These are phyloP conservation scores for Mrakia gelida DNA, from an alignment of 768 basidiomycete genomes.

Conservation along the genomic window DNA sequence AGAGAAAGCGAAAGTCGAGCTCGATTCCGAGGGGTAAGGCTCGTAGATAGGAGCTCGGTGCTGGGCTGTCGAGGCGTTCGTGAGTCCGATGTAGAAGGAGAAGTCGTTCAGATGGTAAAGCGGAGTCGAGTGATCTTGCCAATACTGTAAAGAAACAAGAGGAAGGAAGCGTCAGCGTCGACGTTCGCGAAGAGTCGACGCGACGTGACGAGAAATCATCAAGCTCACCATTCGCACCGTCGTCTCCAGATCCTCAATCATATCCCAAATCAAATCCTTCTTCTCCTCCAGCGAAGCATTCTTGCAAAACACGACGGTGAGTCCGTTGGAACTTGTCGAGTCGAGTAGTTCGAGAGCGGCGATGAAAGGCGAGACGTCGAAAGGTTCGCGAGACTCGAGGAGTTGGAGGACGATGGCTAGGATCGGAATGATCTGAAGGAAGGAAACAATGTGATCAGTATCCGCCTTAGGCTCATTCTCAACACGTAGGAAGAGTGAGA, in stretches of 20 bases:
- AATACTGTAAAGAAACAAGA: neutral
- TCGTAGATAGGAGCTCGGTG: neutral
- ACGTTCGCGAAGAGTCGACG: no score
- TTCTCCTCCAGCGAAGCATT: neutral
- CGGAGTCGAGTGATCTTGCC: neutral
- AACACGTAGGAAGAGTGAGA: neutral
- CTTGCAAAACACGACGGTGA: neutral
- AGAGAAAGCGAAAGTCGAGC: neutral
- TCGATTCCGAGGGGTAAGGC: neutral
- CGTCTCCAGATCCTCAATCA: constrained; percentile 2
- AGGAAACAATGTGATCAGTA: no score
- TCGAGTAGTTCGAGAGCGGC: neutral
- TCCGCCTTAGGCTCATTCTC: neutral
- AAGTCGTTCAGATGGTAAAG: neutral
- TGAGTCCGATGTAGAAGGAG: constrained; percentile 5
- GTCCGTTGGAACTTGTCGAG: neutral
- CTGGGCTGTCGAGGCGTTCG: neutral
- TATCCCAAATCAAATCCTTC: neutral
- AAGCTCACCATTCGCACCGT: neutral
- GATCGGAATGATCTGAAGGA: neutral
- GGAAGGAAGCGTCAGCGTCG: neutral
- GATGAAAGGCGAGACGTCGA: neutral
- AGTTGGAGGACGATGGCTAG: neutral
- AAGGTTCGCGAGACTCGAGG: neutral
- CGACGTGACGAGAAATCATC: neutral